Evolutionary conservation across 176 grass and related monocot genomes (phyloP).

Genomic region (Chloris gayana): DNA sequence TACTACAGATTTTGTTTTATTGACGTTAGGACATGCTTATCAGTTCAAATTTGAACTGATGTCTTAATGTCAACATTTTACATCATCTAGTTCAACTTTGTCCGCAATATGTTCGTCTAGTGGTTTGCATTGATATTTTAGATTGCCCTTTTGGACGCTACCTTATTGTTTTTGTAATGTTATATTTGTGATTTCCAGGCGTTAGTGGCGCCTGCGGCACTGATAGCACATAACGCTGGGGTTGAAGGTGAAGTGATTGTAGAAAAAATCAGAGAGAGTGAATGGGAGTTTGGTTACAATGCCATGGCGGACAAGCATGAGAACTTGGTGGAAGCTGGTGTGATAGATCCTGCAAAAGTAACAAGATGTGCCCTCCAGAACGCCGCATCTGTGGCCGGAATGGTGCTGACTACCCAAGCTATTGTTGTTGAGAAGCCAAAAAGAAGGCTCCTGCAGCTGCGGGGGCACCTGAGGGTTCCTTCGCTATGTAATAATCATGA

Average conservation of each 20-base stretch:
- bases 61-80: too few species aligned
- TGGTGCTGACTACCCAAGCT: slow-evolving; percentile 88
- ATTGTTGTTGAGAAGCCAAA: slow-evolving; percentile 91
- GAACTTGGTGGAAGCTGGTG: slow-evolving; percentile 84
- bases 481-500: slow-evolving; percentile 42
- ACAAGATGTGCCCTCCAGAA: slow-evolving; percentile 83
- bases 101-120: background rate
- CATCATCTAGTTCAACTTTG: background rate
- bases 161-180: background rate
- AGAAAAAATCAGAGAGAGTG: slow-evolving; percentile 72
- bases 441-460: slow-evolving; percentile 48
- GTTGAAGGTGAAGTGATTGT: slow-evolving; percentile 90
- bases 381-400: slow-evolving; percentile 70
- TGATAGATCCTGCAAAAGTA: slow-evolving; percentile 88
- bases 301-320: slow-evolving; percentile 81
- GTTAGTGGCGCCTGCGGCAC: slow-evolving; percentile 64
- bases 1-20: background rate
- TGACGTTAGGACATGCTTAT: too few species aligned
- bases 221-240: slow-evolving; percentile 87
- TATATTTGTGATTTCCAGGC: slow-evolving; percentile 41
- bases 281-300: slow-evolving; percentile 89
- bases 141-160: background rate
- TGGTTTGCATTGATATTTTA: background rate
- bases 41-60: too few species aligned
- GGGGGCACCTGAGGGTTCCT: slow-evolving; percentile 44